Evolutionary conservation across 1,284 basidiomycete genomes (phyloP), one percentile per base, ranked within the genome.

Genomic region (Malassezia globosa): DNA sequence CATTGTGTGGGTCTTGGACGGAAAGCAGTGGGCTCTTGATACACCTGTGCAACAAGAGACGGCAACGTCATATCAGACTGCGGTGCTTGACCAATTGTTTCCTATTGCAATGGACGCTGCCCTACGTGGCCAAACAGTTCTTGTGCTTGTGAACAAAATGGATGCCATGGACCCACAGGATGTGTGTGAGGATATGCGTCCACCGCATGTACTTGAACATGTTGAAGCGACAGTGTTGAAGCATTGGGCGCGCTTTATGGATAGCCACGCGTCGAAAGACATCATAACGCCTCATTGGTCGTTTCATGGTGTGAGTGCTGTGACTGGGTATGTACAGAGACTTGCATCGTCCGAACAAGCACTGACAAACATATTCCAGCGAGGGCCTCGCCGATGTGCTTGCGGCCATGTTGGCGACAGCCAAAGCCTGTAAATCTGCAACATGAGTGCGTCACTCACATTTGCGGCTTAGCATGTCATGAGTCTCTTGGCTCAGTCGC

Each of bases 1-100:
- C 8, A 33, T 64, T 7, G 54, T 60, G 8, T 64, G 55, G 54
- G 56, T 58, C 18, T 41, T 64, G 7, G 61, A 61, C 35, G 61
- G 57, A 10, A 40, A 25, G 27, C 34, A 27, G 11, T 52, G 50
- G 50, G 23, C 18, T 10, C 16, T 18, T 7, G 26, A 52, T 22
- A 36, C 39, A 6, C 10, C 25, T 1, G 21, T 47, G 14, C 14
- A n/a, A 5, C 34, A 33, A 5, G 50, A 47, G 27, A 5, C 25
- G 5, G 22, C 5, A 13, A 14, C 33, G 8, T 2, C 44, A 35
- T 52, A 52, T 27, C 44, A 45, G 7, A 37, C n/a, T 13, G 34
- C 44, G 10, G 11, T 36, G 24, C 18, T 19, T 11, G n/a, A 5
- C 16, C 21, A 33, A 10, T 22, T 46, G 1, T 38, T 35, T 7